A percentile compares a stretch with the other conserved stretches of the same genome.
Conservation (phyloP, 148 eudicot species). For the Pharnaceum exiguum region DNA sequence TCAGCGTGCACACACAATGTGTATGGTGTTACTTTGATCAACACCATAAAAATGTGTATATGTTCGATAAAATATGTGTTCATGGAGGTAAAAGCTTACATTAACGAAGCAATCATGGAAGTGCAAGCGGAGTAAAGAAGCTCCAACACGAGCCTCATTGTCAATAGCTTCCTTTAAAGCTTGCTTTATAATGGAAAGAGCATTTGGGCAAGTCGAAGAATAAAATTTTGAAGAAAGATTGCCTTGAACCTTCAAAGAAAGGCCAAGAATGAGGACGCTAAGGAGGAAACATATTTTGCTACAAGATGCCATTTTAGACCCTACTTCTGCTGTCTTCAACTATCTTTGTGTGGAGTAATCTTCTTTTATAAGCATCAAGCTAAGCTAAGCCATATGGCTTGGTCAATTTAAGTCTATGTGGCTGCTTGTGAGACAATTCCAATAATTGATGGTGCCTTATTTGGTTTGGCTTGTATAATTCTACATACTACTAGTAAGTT, state of each 20-base stretch:
- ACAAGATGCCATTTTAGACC: conserved; percentile 2
- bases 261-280: not conserved
- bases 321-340: no score
- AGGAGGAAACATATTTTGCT: conserved; percentile 7
- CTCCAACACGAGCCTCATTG: conserved; percentile 47
- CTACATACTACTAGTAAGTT: no score
- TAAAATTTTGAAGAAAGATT: conserved; percentile 19
- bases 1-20: no score
- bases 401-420: no score
- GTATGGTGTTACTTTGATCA: no score
- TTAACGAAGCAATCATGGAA: conserved; percentile 65
- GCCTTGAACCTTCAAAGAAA: conserved; percentile 10
- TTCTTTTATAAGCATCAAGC: no score
- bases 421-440: no score
- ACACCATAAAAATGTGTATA: not conserved
- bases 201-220: conserved; percentile 21
- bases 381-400: no score
- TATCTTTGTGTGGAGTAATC: no score
- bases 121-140: conserved; percentile 50
- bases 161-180: conserved; percentile 22
- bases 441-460: no score
- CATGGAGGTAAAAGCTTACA: conserved; percentile 19
- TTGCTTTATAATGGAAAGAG: conserved; percentile 19
- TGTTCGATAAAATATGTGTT: not conserved
- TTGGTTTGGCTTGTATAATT: no score